Conservation (phyloP, 2,329 filamentous ascomycete genomes). For the Parafenestella ontariensis region DNA sequence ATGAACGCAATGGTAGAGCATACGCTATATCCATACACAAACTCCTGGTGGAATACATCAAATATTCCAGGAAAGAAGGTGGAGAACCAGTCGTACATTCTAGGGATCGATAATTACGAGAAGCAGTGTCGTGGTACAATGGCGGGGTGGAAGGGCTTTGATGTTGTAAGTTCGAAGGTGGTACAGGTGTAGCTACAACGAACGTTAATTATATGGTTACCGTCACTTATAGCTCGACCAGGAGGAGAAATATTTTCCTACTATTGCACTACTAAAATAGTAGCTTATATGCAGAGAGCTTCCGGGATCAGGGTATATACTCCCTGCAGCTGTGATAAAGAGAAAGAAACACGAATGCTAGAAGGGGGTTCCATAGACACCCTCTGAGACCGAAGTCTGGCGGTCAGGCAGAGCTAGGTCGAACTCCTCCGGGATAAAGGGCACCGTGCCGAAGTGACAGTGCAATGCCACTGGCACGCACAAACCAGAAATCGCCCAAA, state of each 20-base stretch:
- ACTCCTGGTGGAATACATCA: constrained; percentile 51
- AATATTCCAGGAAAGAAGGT: constrained; percentile 53
- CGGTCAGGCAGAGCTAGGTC: neutral
- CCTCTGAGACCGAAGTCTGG: neutral
- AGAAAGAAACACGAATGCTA: neutral
- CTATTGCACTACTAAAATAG: too few relatives aligned
- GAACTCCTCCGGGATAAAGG: neutral
- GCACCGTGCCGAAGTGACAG: neutral
- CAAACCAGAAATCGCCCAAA: neutral
- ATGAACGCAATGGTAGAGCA: constrained; percentile 42
- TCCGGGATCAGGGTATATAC: neutral
- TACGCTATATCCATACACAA: constrained; percentile 48
- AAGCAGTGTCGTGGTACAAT: constrained; percentile 24
- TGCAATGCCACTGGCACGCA: neutral
- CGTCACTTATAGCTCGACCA: too few relatives aligned
- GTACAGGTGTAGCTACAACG: neutral
- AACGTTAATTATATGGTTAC: too few relatives aligned
- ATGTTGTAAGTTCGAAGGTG: constrained; percentile 15
- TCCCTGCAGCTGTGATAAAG: neutral
- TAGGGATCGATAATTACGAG: constrained; percentile 39
- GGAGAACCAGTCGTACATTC: constrained; percentile 50
- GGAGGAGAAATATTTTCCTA: too few relatives aligned
- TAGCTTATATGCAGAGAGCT: too few relatives aligned
- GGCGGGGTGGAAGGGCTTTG: constrained; percentile 31
- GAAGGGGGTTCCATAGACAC: neutral